Conservation (phyloP, 371 early-diverging fungal species). For the Mucor velutinosus region DNA sequence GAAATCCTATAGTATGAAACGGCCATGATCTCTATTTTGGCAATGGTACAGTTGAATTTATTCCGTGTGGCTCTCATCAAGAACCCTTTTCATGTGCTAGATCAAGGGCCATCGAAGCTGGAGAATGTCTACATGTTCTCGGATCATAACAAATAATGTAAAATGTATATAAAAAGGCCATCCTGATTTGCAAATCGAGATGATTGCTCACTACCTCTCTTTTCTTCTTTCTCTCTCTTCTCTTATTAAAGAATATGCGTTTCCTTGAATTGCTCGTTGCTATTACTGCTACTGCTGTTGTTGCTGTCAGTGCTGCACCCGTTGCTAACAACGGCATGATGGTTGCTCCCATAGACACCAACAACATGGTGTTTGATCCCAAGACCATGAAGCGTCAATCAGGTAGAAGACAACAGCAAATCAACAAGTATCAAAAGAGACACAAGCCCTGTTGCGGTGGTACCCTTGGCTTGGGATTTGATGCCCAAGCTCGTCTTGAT, state of each 20-base stretch:
- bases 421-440: constrained; percentile 3
- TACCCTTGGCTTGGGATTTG: background rate
- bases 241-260: background rate
- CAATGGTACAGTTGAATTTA: background rate
- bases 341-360: background rate
- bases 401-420: background rate
- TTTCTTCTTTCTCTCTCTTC: background rate
- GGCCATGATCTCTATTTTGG: background rate
- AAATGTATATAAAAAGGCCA: background rate
- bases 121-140: background rate
- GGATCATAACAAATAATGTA: background rate
- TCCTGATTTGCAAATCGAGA: background rate
- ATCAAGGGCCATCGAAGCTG: background rate
- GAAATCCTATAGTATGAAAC: background rate
- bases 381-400: background rate
- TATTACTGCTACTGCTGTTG: background rate
- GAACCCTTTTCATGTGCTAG: background rate
- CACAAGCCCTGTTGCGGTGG: background rate
- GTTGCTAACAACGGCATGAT: background rate
- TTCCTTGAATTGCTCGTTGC: background rate
- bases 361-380: constrained; percentile 1
- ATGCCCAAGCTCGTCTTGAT: background rate
- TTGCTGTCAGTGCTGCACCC: background rate
- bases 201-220: background rate
- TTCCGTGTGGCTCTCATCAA: background rate